Evolutionary conservation across 306 rosid genomes (phyloP).

Genomic region (Hippophae gyantsensis): DNA sequence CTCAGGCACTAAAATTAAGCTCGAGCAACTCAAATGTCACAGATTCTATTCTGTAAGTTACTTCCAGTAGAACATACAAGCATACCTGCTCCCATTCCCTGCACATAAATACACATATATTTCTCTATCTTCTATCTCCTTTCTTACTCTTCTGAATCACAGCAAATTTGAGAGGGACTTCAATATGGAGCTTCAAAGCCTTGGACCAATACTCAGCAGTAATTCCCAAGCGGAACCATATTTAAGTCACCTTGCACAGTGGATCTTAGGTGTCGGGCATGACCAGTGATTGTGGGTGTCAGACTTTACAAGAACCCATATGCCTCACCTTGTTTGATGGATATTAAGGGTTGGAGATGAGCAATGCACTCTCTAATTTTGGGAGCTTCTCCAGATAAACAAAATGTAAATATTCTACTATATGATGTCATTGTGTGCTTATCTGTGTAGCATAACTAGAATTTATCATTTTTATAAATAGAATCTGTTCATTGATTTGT

Average conservation of each 20-base stretch:
- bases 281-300: conserved; percentile 21
- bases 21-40: conserved; percentile 45
- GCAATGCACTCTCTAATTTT: neutral
- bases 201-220: conserved; percentile 67
- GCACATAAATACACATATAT: neutral
- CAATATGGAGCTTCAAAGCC: conserved; percentile 68
- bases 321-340: neutral
- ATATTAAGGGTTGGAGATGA: neutral
- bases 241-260: conserved; percentile 74
- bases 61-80: neutral
- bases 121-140: conserved; percentile 8
- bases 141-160: conserved; percentile 21
- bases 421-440: neutral
- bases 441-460: neutral
- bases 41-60: conserved; percentile 73
- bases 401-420: neutral
- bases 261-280: conserved; percentile 61
- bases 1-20: conserved; percentile 46
- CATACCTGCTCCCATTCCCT: neutral
- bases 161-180: conserved; percentile 88
- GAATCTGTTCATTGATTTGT: no score
- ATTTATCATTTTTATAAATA: no score
- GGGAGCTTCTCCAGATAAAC: neutral
- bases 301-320: neutral
- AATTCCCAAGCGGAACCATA: conserved; percentile 84